A percentile compares a stretch with the other conserved stretches of the same genome.
Conservation (phyloP, 78 protist genomes). For the Pelomyxa schiedti region DNA sequence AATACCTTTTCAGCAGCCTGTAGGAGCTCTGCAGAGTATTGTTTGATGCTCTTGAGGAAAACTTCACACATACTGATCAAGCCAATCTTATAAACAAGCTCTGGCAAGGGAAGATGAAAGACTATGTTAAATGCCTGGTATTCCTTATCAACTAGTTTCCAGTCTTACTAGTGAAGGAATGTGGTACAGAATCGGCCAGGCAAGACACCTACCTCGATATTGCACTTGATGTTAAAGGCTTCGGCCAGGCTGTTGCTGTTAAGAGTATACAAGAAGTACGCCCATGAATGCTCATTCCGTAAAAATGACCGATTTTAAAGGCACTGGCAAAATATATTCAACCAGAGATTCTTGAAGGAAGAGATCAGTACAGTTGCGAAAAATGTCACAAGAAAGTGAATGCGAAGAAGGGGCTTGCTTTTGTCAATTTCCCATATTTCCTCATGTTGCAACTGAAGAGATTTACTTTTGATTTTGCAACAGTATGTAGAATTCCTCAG, state of each 20-base stretch:
- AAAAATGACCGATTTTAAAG: no score
- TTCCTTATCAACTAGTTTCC: background rate
- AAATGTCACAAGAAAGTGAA: conserved; percentile 6
- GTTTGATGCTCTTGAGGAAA: conserved; percentile 25
- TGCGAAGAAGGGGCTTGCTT: conserved; percentile 15
- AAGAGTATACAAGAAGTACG: conserved; percentile 12
- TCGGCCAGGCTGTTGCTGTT: background rate
- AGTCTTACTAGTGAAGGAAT: background rate
- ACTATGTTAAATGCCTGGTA: conserved; percentile 10
- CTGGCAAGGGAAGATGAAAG: conserved; percentile 13
- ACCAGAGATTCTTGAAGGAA: conserved; percentile 23
- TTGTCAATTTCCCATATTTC: conserved; percentile 23
- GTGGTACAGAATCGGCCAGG: background rate
- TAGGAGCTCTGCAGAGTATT: conserved; percentile 23
- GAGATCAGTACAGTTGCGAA: conserved; percentile 27
- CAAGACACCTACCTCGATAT: conserved; percentile 9
- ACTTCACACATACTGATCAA: background rate
- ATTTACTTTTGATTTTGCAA: conserved; percentile 31
- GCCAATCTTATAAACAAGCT: conserved; percentile 5
- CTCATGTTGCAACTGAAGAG: conserved; percentile 53
- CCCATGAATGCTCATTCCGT: no score
- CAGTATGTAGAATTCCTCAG: background rate
- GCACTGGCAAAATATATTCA: conserved; percentile 19
- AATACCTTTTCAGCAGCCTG: background rate
- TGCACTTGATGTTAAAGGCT: conserved; percentile 4